These are phyloP conservation scores for Trichocomaceae sp. DNA, from an alignment of 2,329 filamentous ascomycete species.

Conservation along the genomic window DNA sequence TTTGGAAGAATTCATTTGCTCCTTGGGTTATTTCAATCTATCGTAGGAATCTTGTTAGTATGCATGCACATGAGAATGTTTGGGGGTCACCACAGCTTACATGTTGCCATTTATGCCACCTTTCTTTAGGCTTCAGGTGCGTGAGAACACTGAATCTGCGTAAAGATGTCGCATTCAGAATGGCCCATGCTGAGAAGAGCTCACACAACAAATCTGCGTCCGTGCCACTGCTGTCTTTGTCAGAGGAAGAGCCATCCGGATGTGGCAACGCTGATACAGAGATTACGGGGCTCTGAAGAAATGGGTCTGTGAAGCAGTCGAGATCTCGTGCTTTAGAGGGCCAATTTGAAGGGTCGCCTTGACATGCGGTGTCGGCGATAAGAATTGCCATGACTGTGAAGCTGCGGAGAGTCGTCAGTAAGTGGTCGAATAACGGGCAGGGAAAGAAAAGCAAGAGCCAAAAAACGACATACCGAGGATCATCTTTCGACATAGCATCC, in stretches of 20 bases:
- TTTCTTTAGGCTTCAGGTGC: conserved; percentile 16
- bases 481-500: conserved; percentile 18
- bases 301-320: conserved; percentile 20
- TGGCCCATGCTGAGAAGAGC: conserved; percentile 33
- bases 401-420: conserved; percentile 8
- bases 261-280: conserved; percentile 22
- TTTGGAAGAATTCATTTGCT: conserved; percentile 9
- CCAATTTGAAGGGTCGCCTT: conserved; percentile 10
- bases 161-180: conserved; percentile 27
- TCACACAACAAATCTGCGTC: conserved; percentile 32
- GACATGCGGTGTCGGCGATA: conserved; percentile 23
- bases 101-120: conserved; percentile 29
- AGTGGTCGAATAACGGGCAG: not conserved
- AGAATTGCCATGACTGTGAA: conserved; percentile 24
- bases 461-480: conserved; percentile 6
- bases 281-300: conserved; percentile 23
- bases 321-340: conserved; percentile 16
- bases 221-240: conserved; percentile 23
- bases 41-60: not conserved
- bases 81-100: too few species aligned
- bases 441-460: not conserved
- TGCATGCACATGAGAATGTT: not conserved
- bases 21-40: conserved; percentile 9
- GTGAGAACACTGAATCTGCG: conserved; percentile 29
- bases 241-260: conserved; percentile 18